Conservation (phyloP, 1,284 basidiomycete species). For the Austropuccinia psidii region DNA sequence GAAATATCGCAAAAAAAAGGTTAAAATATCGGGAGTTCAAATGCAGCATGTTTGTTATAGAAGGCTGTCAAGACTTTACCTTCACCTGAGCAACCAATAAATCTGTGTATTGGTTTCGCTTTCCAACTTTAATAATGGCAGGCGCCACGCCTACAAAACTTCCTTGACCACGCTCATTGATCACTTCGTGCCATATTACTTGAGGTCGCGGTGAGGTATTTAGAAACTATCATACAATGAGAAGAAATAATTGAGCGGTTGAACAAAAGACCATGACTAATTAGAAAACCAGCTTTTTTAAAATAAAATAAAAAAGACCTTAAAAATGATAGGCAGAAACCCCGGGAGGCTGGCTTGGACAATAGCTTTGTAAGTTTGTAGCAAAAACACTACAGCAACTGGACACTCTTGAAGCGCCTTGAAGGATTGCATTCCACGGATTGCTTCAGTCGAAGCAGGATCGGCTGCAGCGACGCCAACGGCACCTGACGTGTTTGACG, state of each 20-base stretch:
- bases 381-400: constrained; percentile 83
- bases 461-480: constrained; percentile 54
- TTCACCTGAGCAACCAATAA: constrained; percentile 90
- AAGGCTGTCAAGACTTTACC: constrained; percentile 50
- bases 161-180: constrained; percentile 64
- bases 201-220: constrained; percentile 81
- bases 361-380: constrained; percentile 68
- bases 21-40: not conserved
- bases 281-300: no score
- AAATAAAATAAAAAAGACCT: constrained; percentile 54
- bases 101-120: constrained; percentile 72
- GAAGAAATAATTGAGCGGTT: not conserved
- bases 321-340: constrained; percentile 67
- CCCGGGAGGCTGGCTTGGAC: constrained; percentile 61
- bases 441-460: constrained; percentile 56
- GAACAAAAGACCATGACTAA: not conserved
- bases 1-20: not conserved
- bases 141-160: constrained; percentile 73
- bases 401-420: constrained; percentile 93
- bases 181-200: constrained; percentile 64
- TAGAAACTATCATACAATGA: constrained; percentile 52
- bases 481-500: constrained; percentile 22
- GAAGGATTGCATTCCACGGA: constrained; percentile 75
- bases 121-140: constrained; percentile 59
- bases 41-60: not conserved